Percentiles rank a stretch among this genome's conserved stretches.
Evolutionary conservation across 208 protist genomes (phyloP).

Genomic region (Crithidia sp.): DNA sequence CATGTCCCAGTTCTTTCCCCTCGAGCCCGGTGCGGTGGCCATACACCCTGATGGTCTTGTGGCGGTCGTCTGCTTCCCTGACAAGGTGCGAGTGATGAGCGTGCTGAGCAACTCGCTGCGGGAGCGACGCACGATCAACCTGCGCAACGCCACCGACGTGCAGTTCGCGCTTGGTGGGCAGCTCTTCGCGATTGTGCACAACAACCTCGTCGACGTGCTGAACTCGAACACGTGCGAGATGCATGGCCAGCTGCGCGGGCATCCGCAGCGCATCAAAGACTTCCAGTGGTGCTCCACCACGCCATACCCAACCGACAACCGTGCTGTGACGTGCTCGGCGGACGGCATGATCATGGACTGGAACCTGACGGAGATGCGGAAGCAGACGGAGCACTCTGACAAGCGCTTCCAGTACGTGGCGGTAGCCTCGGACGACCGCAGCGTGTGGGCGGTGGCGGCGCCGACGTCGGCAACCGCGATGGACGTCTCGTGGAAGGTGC

Average conservation of each 20-base stretch:
- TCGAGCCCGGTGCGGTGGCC: slow-evolving; percentile 88
- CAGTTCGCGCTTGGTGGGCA: slow-evolving; percentile 94
- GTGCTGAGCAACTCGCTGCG: slow-evolving; percentile 93
- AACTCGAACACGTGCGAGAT: slow-evolving; percentile 93
- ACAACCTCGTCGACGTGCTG: slow-evolving; percentile 94
- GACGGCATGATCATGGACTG: slow-evolving; percentile 97
- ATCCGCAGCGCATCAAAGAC: slow-evolving; percentile 90
- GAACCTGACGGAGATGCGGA: slow-evolving; percentile 84
- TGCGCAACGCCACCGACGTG: slow-evolving; percentile 89
- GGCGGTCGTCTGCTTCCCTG: slow-evolving; percentile 94
- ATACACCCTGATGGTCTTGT: slow-evolving; percentile 95
- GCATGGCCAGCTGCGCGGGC: slow-evolving; percentile 92
- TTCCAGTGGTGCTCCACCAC: slow-evolving; percentile 87
- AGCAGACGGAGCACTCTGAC: slow-evolving; percentile 89
- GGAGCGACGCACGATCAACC: slow-evolving; percentile 86
- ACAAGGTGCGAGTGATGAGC: slow-evolving; percentile 95
- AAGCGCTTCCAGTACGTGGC: slow-evolving; percentile 92
- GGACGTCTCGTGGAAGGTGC: slow-evolving; percentile 86
- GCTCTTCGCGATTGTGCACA: slow-evolving; percentile 93
- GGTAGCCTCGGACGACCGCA: slow-evolving; percentile 84
- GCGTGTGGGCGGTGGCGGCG: slow-evolving; percentile 89
- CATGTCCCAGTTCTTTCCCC: slow-evolving; percentile 86
- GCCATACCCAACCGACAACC: slow-evolving; percentile 91
- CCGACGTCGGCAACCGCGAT: slow-evolving; percentile 69
- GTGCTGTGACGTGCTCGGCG: slow-evolving; percentile 87